Conservation (phyloP, 495 filamentous ascomycete species). For the Neurospora sp. region DNA sequence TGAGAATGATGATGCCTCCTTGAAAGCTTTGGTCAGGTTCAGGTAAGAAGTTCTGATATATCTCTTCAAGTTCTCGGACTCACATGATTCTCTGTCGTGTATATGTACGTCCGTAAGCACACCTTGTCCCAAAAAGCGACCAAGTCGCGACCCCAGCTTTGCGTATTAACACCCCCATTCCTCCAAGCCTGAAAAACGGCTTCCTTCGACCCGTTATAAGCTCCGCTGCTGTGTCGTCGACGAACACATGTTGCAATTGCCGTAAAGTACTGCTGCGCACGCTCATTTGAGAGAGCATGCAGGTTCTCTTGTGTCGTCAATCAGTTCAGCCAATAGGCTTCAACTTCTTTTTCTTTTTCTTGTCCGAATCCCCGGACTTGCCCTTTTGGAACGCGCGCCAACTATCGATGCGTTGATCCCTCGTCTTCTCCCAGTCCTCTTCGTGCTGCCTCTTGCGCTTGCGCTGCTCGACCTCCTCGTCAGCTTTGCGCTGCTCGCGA, state of each 20-base stretch:
- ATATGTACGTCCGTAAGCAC: not conserved
- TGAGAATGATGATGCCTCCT: not conserved
- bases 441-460: slow-evolving; percentile 92
- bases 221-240: not conserved
- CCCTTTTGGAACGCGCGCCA: slow-evolving; percentile 90
- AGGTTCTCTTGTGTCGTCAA: not conserved
- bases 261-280: not conserved
- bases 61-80: not conserved
- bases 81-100: not conserved
- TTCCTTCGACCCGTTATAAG: not conserved
- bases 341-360: slow-evolving; percentile 94
- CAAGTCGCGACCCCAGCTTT: not conserved
- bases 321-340: slow-evolving; percentile 37
- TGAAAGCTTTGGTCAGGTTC: not conserved
- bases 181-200: not conserved
- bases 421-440: slow-evolving; percentile 83
- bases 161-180: not conserved
- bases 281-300: not conserved
- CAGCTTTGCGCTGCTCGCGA: slow-evolving; percentile 73
- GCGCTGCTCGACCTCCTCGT: slow-evolving; percentile 75
- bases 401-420: slow-evolving; percentile 84
- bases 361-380: slow-evolving; percentile 50
- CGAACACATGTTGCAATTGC: not conserved
- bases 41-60: not conserved
- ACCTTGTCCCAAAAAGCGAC: not conserved